Conservation (phyloP, 495 filamentous ascomycete species). For the Amphirosellinia nigrospora region DNA sequence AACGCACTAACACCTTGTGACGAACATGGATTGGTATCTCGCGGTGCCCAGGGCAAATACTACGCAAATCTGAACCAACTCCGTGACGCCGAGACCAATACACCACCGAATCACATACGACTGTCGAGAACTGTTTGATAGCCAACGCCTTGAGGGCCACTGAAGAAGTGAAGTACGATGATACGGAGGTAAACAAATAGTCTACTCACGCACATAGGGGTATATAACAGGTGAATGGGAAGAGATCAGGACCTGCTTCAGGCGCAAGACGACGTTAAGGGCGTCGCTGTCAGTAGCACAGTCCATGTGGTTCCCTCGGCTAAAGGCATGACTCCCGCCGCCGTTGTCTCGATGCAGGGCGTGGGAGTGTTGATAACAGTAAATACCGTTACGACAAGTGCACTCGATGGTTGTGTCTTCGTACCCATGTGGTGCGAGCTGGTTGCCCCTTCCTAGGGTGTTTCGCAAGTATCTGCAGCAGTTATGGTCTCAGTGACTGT, state of each 20-base stretch:
- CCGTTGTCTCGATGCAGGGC: background rate
- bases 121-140: conserved; percentile 7
- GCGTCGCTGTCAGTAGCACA: background rate
- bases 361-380: background rate
- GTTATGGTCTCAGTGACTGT: conserved; percentile 37
- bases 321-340: background rate
- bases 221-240: conserved; percentile 11
- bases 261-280: conserved; percentile 8
- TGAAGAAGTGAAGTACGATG: conserved; percentile 22
- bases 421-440: conserved; percentile 17
- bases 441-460: conserved; percentile 30
- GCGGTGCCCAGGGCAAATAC: background rate
- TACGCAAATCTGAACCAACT: conserved; percentile 16
- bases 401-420: conserved; percentile 26
- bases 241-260: background rate
- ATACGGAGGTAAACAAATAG: background rate
- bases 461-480: conserved; percentile 31
- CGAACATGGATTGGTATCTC: background rate
- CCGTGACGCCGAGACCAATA: conserved; percentile 1
- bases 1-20: conserved; percentile 6
- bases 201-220: background rate
- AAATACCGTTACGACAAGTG: conserved; percentile 24
- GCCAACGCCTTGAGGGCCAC: conserved; percentile 26
- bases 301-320: background rate
- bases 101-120: background rate